phyloP scores from a whole-genome alignment of 163 green algal genomes.

The Coccomyxa subellipsoidea region DNA sequence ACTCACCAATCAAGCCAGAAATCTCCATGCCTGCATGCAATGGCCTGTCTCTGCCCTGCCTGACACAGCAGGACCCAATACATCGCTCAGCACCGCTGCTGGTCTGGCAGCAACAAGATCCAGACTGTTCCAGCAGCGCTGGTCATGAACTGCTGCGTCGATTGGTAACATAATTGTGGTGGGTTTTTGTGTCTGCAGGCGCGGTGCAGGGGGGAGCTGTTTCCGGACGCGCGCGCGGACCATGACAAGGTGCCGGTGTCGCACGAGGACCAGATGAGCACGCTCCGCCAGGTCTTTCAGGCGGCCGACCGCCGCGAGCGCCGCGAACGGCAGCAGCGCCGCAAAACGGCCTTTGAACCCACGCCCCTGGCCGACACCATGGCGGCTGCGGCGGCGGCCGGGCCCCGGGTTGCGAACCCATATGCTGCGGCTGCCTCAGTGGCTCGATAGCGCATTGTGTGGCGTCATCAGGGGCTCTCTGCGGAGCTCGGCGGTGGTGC shows the following conservation, averaged over 20 bases:
- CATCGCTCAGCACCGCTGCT: too few relatives aligned
- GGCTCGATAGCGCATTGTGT: background rate
- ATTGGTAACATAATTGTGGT: too few relatives aligned
- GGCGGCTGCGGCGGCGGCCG: too few relatives aligned
- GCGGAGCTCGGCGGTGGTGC: background rate
- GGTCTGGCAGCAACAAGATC: too few relatives aligned
- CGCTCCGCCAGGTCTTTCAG: conserved; percentile 20
- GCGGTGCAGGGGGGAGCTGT: conserved; percentile 10
- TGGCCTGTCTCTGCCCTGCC: too few relatives aligned
- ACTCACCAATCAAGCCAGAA: background rate
- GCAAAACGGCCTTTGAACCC: background rate
- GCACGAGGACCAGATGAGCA: conserved; percentile 27
- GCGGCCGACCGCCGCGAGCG: conserved; percentile 22
- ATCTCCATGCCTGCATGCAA: too few relatives aligned
- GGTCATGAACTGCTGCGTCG: too few relatives aligned
- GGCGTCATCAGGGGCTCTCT: background rate
- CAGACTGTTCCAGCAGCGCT: too few relatives aligned
- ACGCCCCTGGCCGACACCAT: too few relatives aligned
- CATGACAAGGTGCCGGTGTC: conserved; percentile 24
- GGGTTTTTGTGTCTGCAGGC: too few relatives aligned
- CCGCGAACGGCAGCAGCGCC: background rate
- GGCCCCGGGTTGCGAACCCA: background rate
- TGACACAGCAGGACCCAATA: too few relatives aligned
- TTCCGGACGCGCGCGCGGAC: background rate
- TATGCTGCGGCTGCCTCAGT: background rate